Evolutionary conservation across 1,284 basidiomycete species (phyloP).

Genomic region (Sphaerobolus stellatus): DNA sequence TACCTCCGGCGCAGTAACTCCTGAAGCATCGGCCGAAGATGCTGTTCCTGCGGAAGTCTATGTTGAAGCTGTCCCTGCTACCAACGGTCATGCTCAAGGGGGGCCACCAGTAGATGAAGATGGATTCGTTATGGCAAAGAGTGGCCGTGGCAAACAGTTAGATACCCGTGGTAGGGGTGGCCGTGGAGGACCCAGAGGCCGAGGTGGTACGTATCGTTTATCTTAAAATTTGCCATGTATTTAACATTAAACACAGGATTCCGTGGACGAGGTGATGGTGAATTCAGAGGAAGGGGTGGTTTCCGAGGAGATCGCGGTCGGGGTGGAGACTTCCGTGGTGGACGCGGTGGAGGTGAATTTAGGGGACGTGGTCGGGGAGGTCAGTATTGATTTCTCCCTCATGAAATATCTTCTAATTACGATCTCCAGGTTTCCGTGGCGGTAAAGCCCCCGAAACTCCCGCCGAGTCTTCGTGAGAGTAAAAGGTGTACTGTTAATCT

Average conservation of each 20-base stretch:
- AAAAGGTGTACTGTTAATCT: too few relatives aligned
- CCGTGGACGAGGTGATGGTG: conserved; percentile 23
- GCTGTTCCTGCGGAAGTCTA: conserved; percentile 13
- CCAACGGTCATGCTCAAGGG: conserved; percentile 19
- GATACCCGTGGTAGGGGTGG: conserved; percentile 13
- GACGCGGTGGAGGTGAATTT: conserved; percentile 38
- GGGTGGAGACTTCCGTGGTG: conserved; percentile 44
- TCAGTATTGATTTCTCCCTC: too few relatives aligned
- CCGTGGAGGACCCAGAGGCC: conserved; percentile 16
- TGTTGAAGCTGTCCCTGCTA: conserved; percentile 28
- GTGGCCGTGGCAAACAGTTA: conserved; percentile 33
- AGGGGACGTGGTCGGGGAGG: conserved; percentile 10
- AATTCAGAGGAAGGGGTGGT: conserved; percentile 26
- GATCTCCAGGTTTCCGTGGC: too few relatives aligned
- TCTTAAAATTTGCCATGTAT: not conserved
- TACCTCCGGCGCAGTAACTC: conserved; percentile 44
- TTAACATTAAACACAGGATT: conserved; percentile 2
- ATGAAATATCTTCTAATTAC: too few relatives aligned
- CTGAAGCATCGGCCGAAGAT: conserved; percentile 34
- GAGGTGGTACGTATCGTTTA: conserved; percentile 35
- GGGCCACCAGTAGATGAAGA: conserved; percentile 49
- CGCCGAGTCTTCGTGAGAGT: too few relatives aligned
- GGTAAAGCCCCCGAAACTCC: too few relatives aligned
- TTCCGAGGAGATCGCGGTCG: conserved; percentile 41
- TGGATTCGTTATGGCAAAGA: conserved; percentile 55